These are phyloP conservation scores for Ploettnerulaceae sp. DNA, from an alignment of 2,329 filamentous ascomycete species.

Conservation along the genomic window DNA sequence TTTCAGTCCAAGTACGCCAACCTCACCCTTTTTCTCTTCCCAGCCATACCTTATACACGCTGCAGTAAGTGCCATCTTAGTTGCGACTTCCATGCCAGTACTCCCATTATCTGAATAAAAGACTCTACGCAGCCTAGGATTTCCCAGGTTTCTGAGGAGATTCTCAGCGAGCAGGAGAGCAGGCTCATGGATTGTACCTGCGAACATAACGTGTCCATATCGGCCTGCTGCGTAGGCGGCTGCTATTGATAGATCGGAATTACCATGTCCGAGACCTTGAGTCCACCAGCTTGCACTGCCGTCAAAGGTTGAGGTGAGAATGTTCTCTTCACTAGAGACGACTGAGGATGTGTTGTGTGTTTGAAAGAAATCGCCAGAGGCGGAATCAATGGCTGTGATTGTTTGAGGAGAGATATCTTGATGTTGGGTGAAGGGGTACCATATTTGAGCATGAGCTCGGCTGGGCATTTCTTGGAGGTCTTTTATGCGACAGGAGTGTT, in stretches of 20 bases:
- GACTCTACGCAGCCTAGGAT: slow-evolving; percentile 62
- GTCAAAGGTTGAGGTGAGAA: slow-evolving; percentile 67
- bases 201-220: slow-evolving; percentile 88
- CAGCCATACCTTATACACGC: slow-evolving; percentile 62
- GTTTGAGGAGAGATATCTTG: slow-evolving; percentile 54
- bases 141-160: slow-evolving; percentile 55
- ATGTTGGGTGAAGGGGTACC: slow-evolving; percentile 88
- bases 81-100: slow-evolving; percentile 76
- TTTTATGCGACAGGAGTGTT: slow-evolving; percentile 52
- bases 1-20: slow-evolving; percentile 69
- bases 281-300: slow-evolving; percentile 91
- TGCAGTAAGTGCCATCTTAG: slow-evolving; percentile 79
- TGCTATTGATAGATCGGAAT: slow-evolving; percentile 64
- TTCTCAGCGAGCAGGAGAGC: slow-evolving; percentile 64
- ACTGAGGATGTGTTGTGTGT: slow-evolving; percentile 34
- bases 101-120: slow-evolving; percentile 85
- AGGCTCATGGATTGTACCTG: slow-evolving; percentile 72
- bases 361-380: slow-evolving; percentile 74
- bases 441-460: slow-evolving; percentile 61
- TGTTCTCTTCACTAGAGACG: slow-evolving; percentile 24
- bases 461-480: slow-evolving; percentile 56
- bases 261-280: slow-evolving; percentile 78
- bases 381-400: slow-evolving; percentile 75
- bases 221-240: slow-evolving; percentile 77
- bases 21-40: slow-evolving; percentile 44